Conservation (phyloP, 2,329 filamentous ascomycete genomes). For the Phialocephala sp. region DNA sequence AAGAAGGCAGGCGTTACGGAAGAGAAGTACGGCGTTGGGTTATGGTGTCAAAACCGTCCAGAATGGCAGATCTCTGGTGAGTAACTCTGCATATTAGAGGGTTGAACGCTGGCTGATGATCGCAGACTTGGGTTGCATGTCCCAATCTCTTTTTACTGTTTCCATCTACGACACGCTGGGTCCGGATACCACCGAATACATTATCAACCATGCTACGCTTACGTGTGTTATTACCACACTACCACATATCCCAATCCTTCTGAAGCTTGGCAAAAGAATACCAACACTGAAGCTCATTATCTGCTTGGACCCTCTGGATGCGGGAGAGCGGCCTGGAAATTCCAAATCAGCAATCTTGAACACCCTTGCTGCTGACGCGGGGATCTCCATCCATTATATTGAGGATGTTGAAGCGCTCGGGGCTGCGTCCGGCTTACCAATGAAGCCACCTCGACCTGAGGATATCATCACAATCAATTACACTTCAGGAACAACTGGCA, state of each 20-base stretch:
- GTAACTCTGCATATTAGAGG: slow-evolving; percentile 34
- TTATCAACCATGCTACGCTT: slow-evolving; percentile 88
- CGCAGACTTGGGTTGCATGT: slow-evolving; percentile 83
- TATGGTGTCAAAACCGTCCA: slow-evolving; percentile 87
- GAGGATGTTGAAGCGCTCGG: slow-evolving; percentile 83
- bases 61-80: slow-evolving; percentile 85
- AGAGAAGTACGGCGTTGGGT: slow-evolving; percentile 73
- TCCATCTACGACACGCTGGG: slow-evolving; percentile 97
- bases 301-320: slow-evolving; percentile 81
- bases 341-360: slow-evolving; percentile 83
- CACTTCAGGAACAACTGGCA: slow-evolving; percentile 83
- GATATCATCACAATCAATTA: slow-evolving; percentile 92
- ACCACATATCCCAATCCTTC: slow-evolving; percentile 78
- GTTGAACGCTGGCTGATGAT: slow-evolving; percentile 21
- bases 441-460: slow-evolving; percentile 72
- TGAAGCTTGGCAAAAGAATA: slow-evolving; percentile 78
- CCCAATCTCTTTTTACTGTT: slow-evolving; percentile 86
- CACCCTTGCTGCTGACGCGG: slow-evolving; percentile 73
- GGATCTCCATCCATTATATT: slow-evolving; percentile 80
- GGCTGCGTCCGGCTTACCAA: slow-evolving; percentile 68
- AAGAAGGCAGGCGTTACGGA: slow-evolving; percentile 70
- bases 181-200: slow-evolving; percentile 89
- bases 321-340: slow-evolving; percentile 75
- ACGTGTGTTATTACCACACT: slow-evolving; percentile 78
- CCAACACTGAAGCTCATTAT: slow-evolving; percentile 87